Conservation (phyloP, 2,329 filamentous ascomycete genomes). For the Colletotrichum chlorophyti region DNA sequence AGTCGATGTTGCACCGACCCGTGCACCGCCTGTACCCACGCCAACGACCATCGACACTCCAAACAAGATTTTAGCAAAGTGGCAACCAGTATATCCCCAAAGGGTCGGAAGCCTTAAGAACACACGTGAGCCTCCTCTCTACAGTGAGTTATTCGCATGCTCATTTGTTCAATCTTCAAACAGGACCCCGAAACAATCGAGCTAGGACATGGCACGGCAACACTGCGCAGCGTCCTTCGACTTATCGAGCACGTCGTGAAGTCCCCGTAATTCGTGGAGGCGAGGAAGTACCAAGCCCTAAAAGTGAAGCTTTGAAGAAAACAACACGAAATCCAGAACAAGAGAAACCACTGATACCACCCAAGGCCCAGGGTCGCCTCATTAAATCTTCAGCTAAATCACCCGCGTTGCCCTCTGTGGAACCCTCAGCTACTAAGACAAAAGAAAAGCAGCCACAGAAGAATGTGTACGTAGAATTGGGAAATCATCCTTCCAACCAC, state of each 20-base stretch:
- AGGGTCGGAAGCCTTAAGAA: background rate
- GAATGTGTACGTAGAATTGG: background rate
- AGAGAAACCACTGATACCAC: slow-evolving; percentile 4
- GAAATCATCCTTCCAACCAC: background rate
- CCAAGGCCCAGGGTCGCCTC: slow-evolving; percentile 9
- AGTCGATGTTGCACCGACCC: background rate
- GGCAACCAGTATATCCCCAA: slow-evolving; percentile 21
- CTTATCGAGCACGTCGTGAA: background rate
- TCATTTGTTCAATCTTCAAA: background rate
- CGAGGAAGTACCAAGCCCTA: slow-evolving; percentile 1
- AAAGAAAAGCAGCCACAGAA: background rate
- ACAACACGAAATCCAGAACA: background rate
- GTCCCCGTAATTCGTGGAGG: background rate
- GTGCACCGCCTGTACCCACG: background rate
- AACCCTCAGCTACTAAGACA: background rate
- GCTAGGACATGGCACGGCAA: slow-evolving; percentile 22
- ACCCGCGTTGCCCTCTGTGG: background rate
- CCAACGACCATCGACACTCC: slow-evolving; percentile 20
- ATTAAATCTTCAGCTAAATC: background rate
- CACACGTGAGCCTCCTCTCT: background rate
- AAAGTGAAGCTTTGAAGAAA: background rate
- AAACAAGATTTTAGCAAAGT: slow-evolving; percentile 16
- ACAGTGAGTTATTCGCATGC: background rate
- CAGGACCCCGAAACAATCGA: slow-evolving; percentile 3
- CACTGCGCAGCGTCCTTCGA: slow-evolving; percentile 18